Percentiles rank a stretch among this genome's conserved stretches.
These are phyloP conservation scores for Anaeromyces robustus DNA, from an alignment of 192 early-diverging fungal genomes.

Conservation along the genomic window DNA sequence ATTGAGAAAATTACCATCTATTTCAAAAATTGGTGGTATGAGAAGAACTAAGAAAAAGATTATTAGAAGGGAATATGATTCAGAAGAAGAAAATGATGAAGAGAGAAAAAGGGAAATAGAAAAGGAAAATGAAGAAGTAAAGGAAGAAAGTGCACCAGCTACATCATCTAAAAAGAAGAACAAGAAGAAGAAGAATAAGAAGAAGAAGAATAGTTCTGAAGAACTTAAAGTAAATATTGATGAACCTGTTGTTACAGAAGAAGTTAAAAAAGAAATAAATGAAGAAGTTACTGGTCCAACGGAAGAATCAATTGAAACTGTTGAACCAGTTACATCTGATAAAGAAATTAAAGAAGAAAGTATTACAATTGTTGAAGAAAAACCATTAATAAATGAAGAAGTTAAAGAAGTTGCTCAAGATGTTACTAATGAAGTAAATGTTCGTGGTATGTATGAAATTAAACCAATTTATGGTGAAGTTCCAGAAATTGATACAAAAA, in stretches of 20 bases:
- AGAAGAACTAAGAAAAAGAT: not conserved
- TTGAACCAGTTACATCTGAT: not conserved
- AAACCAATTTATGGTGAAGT: too few relatives aligned
- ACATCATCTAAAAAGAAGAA: not conserved
- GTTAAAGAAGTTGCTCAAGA: not conserved
- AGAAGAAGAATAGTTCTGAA: not conserved
- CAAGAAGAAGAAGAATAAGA: not conserved
- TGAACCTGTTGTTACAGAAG: not conserved
- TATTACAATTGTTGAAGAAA: too few relatives aligned
- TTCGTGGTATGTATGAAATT: too few relatives aligned
- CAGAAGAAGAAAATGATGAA: not conserved
- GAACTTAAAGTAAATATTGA: not conserved
- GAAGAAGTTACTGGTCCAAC: not conserved
- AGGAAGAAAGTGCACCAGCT: not conserved
- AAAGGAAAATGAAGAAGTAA: not conserved
- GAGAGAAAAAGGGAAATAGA: not conserved
- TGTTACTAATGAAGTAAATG: too few relatives aligned
- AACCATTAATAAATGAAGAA: too few relatives aligned
- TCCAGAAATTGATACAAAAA: too few relatives aligned
- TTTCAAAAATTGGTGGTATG: not conserved
- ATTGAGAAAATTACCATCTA: not conserved
- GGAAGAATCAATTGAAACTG: not conserved
- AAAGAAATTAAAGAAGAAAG: not conserved
- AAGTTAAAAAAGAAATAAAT: not conserved
- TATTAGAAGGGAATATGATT: not conserved